Percentiles rank a stretch among this genome's conserved stretches.
These are phyloP conservation scores for Eucalyptus guilfoylei DNA, from an alignment of 345 rosid species.

Conservation along the genomic window DNA sequence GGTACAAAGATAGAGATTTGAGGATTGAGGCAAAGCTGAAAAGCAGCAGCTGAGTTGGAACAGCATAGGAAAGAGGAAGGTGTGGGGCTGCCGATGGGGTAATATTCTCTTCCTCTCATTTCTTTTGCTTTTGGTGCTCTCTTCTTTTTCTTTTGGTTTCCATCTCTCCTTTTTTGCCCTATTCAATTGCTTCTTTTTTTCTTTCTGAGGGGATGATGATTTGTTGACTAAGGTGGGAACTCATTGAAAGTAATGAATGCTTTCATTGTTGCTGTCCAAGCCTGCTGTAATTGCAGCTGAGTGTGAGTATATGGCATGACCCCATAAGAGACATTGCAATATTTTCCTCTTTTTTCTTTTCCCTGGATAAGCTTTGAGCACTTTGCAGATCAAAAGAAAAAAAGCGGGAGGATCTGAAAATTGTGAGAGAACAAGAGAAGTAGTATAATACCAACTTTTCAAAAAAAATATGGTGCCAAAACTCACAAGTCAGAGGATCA, in stretches of 20 bases:
- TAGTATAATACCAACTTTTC: neutral
- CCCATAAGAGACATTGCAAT: neutral
- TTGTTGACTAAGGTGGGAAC: conserved; percentile 22
- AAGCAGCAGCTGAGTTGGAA: neutral
- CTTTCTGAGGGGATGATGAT: conserved; percentile 2
- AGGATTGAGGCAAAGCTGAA: neutral
- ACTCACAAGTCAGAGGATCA: neutral
- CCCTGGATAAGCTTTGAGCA: neutral
- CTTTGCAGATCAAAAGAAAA: neutral
- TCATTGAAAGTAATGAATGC: conserved; percentile 27
- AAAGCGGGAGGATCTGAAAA: neutral
- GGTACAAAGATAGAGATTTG: neutral
- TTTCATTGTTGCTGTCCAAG: neutral
- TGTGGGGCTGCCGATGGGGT: neutral
- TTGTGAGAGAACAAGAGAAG: neutral
- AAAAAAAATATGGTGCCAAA: neutral
- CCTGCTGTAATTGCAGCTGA: neutral
- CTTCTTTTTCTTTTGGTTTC: neutral
- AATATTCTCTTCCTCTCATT: neutral
- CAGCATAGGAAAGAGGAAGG: neutral
- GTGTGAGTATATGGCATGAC: neutral
- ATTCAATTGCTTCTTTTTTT: neutral
- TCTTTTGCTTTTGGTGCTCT: neutral
- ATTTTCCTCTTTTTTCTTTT: neutral
- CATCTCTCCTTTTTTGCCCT: neutral